phyloP scores from a whole-genome alignment of 1,139 yeast genomes.

The Waltiozyma solani region DNA sequence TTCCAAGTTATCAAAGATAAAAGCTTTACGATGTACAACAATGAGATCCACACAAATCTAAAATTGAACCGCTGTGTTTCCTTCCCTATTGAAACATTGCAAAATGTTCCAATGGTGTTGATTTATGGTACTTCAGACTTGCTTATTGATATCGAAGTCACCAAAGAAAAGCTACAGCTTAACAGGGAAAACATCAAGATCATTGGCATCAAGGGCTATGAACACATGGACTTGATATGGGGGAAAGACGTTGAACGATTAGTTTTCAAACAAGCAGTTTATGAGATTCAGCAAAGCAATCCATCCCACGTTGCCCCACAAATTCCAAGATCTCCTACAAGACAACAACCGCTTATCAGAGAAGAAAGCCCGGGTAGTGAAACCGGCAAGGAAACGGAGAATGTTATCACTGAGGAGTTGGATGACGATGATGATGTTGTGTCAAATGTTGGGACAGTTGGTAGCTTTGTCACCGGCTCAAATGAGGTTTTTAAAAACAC shows the following conservation, averaged over 20 bases:
- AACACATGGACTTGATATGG: slow-evolving; percentile 88
- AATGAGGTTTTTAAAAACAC: too few relatives aligned
- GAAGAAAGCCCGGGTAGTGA: too few relatives aligned
- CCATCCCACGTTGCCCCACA: not conserved
- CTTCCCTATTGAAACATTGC: slow-evolving; percentile 53
- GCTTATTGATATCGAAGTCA: slow-evolving; percentile 63
- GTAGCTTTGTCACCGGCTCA: too few relatives aligned
- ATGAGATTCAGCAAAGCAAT: not conserved
- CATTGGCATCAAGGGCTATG: slow-evolving; percentile 35
- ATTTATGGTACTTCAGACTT: slow-evolving; percentile 79
- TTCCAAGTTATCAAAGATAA: slow-evolving; percentile 78
- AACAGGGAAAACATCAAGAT: slow-evolving; percentile 24
- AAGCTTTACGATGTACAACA: slow-evolving; percentile 51
- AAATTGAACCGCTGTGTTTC: slow-evolving; percentile 25
- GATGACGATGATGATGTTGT: too few relatives aligned
- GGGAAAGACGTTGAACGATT: slow-evolving; percentile 53
- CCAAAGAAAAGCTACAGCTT: slow-evolving; percentile 34
- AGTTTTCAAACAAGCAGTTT: slow-evolving; percentile 28
- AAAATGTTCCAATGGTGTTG: slow-evolving; percentile 59
- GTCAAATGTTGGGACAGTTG: too few relatives aligned
- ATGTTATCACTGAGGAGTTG: too few relatives aligned
- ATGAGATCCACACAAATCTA: slow-evolving; percentile 55
- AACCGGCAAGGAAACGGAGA: too few relatives aligned
- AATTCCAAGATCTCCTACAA: too few relatives aligned
- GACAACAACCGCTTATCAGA: too few relatives aligned